Evolutionary conservation across 2,329 filamentous ascomycete genomes (phyloP).

Genomic region (Trichoderma asperellum): DNA sequence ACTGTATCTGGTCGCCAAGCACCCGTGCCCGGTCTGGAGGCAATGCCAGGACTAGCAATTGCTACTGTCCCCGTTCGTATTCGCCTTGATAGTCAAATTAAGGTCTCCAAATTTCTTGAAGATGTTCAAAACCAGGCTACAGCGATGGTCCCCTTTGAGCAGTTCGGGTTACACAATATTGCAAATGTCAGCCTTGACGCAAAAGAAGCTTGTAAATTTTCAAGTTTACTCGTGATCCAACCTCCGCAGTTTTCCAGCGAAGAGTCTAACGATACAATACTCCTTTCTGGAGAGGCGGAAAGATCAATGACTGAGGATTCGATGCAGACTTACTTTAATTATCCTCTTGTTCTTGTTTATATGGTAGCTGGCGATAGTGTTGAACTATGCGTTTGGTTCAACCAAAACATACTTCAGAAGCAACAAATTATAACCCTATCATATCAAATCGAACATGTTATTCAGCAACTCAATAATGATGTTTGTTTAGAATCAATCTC

Average conservation of each 20-base stretch:
- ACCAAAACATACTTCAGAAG: background rate
- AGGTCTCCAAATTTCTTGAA: conserved; percentile 23
- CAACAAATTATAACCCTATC: background rate
- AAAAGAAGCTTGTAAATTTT: conserved; percentile 17
- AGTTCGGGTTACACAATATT: conserved; percentile 26
- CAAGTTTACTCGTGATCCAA: conserved; percentile 21
- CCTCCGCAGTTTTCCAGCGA: background rate
- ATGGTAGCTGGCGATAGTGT: background rate
- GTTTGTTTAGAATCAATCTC: conserved; percentile 8
- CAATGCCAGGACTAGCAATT: conserved; percentile 28
- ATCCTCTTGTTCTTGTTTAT: conserved; percentile 13
- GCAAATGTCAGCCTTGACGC: conserved; percentile 7
- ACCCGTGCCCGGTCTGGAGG: conserved; percentile 25
- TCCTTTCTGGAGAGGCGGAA: conserved; percentile 1
- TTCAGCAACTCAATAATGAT: conserved; percentile 4
- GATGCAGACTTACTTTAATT: conserved; percentile 21
- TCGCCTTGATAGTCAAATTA: conserved; percentile 6
- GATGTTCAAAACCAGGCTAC: conserved; percentile 30
- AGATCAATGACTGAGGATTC: background rate
- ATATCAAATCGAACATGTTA: conserved; percentile 15
- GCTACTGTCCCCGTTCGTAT: conserved; percentile 31
- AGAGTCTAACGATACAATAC: background rate
- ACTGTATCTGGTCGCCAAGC: conserved; percentile 32
- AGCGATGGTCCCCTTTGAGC: conserved; percentile 23
- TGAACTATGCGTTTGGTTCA: conserved; percentile 5